phyloP scores from a whole-genome alignment of 2,329 filamentous ascomycete genomes.

The Aspergillus intermedius region DNA sequence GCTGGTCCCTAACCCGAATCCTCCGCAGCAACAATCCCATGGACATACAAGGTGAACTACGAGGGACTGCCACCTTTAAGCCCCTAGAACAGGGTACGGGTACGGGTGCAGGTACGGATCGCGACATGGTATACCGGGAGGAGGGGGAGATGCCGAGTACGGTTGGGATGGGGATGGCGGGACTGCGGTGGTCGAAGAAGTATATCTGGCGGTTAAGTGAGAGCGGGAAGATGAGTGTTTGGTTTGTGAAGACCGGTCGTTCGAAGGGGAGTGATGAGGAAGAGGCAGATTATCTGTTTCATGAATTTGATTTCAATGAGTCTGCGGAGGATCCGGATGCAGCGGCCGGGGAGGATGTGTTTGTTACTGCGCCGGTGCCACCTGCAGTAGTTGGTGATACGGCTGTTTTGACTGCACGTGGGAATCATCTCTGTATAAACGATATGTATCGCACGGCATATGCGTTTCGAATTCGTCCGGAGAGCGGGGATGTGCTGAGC shows the following conservation, averaged over 20 bases:
- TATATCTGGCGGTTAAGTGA: conserved; percentile 38
- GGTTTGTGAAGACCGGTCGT: conserved; percentile 37
- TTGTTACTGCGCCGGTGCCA: conserved; percentile 20
- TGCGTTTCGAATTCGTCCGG: conserved; percentile 31
- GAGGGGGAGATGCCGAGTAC: conserved; percentile 34
- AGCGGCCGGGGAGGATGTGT: conserved; percentile 5
- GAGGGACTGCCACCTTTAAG: conserved; percentile 35
- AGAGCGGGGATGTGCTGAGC: conserved; percentile 28
- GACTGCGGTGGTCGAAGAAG: conserved; percentile 34
- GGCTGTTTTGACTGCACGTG: conserved; percentile 29
- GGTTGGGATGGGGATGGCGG: conserved; percentile 16
- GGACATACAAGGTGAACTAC: conserved; percentile 37
- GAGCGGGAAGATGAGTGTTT: conserved; percentile 32
- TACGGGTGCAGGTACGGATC: background rate
- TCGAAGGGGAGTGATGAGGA: conserved; percentile 6
- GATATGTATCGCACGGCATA: conserved; percentile 43
- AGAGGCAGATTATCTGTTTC: conserved; percentile 40
- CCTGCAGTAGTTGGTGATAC: conserved; percentile 15
- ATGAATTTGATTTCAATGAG: conserved; percentile 32
- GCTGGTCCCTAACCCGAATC: conserved; percentile 33
- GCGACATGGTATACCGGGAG: conserved; percentile 37
- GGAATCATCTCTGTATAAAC: conserved; percentile 41
- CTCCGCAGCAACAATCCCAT: conserved; percentile 36
- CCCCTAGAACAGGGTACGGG: conserved; percentile 6
- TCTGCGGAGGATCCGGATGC: conserved; percentile 2